A percentile compares a stretch with the other conserved stretches of the same genome.
These are phyloP conservation scores for Epichloe festucae DNA, from an alignment of 2,329 filamentous ascomycete genomes.

Conservation along the genomic window DNA sequence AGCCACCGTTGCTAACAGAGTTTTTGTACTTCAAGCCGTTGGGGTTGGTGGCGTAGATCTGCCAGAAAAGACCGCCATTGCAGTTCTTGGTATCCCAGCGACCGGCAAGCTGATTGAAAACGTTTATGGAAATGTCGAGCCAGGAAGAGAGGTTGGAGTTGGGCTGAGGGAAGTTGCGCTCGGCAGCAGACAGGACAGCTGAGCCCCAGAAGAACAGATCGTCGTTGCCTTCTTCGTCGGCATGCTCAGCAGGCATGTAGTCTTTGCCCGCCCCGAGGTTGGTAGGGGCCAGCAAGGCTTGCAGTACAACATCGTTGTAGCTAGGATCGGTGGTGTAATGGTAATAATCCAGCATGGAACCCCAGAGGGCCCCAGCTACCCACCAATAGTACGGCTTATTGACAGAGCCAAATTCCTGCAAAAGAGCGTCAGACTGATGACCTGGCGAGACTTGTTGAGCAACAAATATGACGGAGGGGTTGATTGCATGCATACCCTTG, in stretches of 20 bases:
- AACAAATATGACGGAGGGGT: not conserved
- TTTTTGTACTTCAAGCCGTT: conserved; percentile 77
- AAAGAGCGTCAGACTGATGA: not conserved
- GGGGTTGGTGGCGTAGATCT: conserved; percentile 62
- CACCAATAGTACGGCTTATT: conserved; percentile 58
- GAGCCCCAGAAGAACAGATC: conserved; percentile 67
- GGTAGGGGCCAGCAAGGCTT: conserved; percentile 42
- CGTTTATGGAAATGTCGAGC: conserved; percentile 53
- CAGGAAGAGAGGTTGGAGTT: conserved; percentile 44
- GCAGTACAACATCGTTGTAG: conserved; percentile 46
- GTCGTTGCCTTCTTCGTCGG: conserved; percentile 56
- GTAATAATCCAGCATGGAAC: conserved; percentile 57
- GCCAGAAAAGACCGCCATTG: conserved; percentile 64
- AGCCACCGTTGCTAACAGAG: conserved; percentile 65
- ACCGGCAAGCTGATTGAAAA: conserved; percentile 56
- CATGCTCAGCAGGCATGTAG: conserved; percentile 45
- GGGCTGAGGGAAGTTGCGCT: conserved; percentile 53
- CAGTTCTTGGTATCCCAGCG: conserved; percentile 61
- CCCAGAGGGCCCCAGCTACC: conserved; percentile 52
- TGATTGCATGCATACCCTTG: conserved; percentile 21
- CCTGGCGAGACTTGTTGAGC: too few species aligned
- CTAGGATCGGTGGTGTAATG: conserved; percentile 49
- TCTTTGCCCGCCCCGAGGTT: conserved; percentile 45
- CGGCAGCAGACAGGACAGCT: conserved; percentile 52
- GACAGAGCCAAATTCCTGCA: conserved; percentile 45